Percentiles rank a stretch among this genome's conserved stretches.
phyloP scores from a whole-genome alignment of 139 green algal species.

The Closterium sp. region DNA sequence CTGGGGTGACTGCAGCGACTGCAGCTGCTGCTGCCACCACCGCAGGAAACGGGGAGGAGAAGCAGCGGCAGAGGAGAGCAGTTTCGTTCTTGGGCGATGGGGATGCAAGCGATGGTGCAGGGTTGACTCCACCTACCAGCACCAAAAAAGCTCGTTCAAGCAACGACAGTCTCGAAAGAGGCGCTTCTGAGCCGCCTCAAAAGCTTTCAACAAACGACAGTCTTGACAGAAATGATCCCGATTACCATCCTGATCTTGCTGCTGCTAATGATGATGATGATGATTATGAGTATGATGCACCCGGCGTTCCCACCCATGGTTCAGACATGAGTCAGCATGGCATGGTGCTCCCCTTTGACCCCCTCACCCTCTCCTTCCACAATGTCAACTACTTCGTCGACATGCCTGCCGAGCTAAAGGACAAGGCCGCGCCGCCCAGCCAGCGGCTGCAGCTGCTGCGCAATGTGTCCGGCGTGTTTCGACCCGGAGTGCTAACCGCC shows the following conservation, averaged over 20 bases:
- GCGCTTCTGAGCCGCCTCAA: too few species aligned
- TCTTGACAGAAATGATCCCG: too few species aligned
- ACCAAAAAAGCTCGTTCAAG: too few species aligned
- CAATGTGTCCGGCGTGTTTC: constrained; percentile 34
- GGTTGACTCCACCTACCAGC: too few species aligned
- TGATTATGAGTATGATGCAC: not conserved
- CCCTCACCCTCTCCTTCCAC: constrained; percentile 37
- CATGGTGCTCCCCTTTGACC: constrained; percentile 49
- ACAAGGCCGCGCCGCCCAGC: not conserved
- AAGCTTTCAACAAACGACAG: too few species aligned
- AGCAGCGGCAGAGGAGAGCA: not conserved
- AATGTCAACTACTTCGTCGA: constrained; percentile 48
- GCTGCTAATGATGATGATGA: too few species aligned
- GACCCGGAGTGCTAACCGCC: constrained; percentile 40
- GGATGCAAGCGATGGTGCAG: too few species aligned
- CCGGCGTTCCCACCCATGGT: not conserved
- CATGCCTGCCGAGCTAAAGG: constrained; percentile 30
- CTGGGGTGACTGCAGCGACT: not conserved
- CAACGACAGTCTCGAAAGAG: too few species aligned
- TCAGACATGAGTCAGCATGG: not conserved
- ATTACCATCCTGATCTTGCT: too few species aligned
- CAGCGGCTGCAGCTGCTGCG: constrained; percentile 30
- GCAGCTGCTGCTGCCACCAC: not conserved
- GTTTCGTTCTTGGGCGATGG: not conserved
- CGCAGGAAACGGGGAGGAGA: too few species aligned